Evolutionary conservation across 2,329 filamentous ascomycete species (phyloP).

Genomic region (Epichloe sylvatica): DNA sequence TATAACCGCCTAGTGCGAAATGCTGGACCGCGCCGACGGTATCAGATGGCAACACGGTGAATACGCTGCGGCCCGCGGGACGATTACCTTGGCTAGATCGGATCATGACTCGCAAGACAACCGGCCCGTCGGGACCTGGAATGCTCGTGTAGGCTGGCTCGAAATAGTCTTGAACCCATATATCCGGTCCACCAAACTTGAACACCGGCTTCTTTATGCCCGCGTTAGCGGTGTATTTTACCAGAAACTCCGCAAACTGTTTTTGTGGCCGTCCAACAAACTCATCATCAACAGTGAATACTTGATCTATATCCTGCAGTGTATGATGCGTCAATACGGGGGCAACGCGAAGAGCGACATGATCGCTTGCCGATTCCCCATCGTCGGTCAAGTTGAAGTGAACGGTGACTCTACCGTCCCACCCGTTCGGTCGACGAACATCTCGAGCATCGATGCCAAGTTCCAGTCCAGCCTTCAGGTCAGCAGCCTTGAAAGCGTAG

Average conservation of each 20-base stretch:
- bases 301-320: constrained; percentile 14
- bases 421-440: constrained; percentile 9
- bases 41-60: constrained; percentile 17
- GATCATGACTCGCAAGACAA: constrained; percentile 14
- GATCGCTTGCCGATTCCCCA: constrained; percentile 9
- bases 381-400: constrained; percentile 17
- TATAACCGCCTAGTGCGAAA: constrained; percentile 5
- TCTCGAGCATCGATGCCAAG: constrained; percentile 25
- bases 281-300: constrained; percentile 11
- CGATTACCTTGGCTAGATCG: constrained; percentile 10
- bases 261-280: neutral
- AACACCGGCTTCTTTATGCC: constrained; percentile 4
- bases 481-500: constrained; percentile 15
- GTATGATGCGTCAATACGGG: constrained; percentile 26
- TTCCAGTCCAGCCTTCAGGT: constrained; percentile 17
- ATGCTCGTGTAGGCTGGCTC: constrained; percentile 25
- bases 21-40: constrained; percentile 20
- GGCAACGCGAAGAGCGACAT: constrained; percentile 21
- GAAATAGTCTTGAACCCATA: constrained; percentile 27
- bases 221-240: neutral
- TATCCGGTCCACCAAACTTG: constrained; percentile 7
- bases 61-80: constrained; percentile 17
- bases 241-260: neutral
- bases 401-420: constrained; percentile 17
- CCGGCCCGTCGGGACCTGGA: constrained; percentile 21